These are phyloP conservation scores for Curvularia hawaiiensis DNA, from an alignment of 2,329 filamentous ascomycete species.

Conservation along the genomic window DNA sequence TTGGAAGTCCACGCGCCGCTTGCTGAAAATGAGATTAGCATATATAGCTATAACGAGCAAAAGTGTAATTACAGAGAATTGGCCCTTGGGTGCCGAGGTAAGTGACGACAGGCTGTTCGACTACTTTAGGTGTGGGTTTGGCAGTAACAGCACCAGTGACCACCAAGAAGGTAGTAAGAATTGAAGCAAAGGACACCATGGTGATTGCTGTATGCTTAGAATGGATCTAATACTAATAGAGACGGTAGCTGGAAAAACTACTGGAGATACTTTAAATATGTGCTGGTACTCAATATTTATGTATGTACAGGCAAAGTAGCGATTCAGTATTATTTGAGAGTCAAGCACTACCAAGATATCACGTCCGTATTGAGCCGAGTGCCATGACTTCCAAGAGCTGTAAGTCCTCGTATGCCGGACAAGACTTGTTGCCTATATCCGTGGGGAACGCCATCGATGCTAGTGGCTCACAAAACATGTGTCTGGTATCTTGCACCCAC, in stretches of 20 bases:
- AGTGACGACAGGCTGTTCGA: conserved; percentile 35
- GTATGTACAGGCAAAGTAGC: background rate
- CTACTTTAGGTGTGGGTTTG: conserved; percentile 28
- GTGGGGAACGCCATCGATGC: conserved; percentile 3
- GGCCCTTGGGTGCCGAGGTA: conserved; percentile 41
- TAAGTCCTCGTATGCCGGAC: conserved; percentile 11
- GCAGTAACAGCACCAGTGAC: conserved; percentile 23
- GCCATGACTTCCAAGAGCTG: conserved; percentile 29
- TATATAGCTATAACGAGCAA: no score
- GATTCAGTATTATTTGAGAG: background rate
- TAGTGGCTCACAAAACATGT: background rate
- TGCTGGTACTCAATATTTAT: background rate
- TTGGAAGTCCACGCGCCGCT: conserved; percentile 39
- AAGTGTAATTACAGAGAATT: conserved; percentile 27
- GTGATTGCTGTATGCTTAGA: background rate
- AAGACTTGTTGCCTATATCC: conserved; percentile 10
- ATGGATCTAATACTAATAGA: background rate
- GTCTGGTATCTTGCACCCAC: conserved; percentile 2
- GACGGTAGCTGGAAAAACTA: background rate
- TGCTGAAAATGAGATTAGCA: conserved; percentile 17
- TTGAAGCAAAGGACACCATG: conserved; percentile 32
- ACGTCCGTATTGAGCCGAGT: conserved; percentile 3
- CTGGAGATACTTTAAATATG: background rate
- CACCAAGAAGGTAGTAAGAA: conserved; percentile 27
- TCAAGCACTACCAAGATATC: conserved; percentile 1